phyloP scores from a whole-genome alignment of 129 eudicot genomes.

The Escallonia herrerae region DNA sequence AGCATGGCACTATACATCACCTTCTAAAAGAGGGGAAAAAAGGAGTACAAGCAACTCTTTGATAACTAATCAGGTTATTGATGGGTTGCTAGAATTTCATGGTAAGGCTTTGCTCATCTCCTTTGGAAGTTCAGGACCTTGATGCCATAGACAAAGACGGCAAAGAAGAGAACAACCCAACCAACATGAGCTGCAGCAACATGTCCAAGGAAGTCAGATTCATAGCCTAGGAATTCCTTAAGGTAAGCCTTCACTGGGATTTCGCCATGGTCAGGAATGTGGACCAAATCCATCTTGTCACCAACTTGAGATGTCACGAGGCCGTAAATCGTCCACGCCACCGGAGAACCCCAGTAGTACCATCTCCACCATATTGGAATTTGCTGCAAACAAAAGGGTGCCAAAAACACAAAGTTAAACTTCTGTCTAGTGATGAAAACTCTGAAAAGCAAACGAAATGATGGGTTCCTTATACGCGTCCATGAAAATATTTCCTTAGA shows the following conservation, averaged over 20 bases:
- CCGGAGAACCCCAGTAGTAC: conserved; percentile 59
- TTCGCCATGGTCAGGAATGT: conserved; percentile 39
- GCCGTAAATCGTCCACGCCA: conserved; percentile 51
- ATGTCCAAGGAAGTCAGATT: conserved; percentile 47
- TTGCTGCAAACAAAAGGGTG: conserved; percentile 29
- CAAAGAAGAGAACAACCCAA: conserved; percentile 47
- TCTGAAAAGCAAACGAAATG: neutral
- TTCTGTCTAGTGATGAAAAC: neutral
- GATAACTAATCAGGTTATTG: no score
- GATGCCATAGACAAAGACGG: conserved; percentile 58
- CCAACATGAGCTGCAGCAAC: conserved; percentile 57
- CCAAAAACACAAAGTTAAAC: neutral
- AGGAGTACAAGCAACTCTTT: conserved; percentile 1
- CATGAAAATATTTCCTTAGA: no score
- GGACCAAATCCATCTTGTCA: conserved; percentile 25
- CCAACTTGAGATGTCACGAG: conserved; percentile 48
- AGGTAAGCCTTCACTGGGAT: conserved; percentile 42
- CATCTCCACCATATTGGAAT: conserved; percentile 63
- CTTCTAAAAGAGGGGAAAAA: no score
- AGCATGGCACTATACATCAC: no score
- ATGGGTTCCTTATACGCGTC: neutral
- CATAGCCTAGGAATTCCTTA: conserved; percentile 41
- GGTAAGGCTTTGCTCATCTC: conserved; percentile 20
- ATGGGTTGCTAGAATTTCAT: neutral
- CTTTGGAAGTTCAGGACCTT: conserved; percentile 65